Percentiles rank a stretch among this genome's conserved stretches.
phyloP scores from a whole-genome alignment of 2,329 filamentous ascomycete genomes.

The Arthrocladium fulminans region DNA sequence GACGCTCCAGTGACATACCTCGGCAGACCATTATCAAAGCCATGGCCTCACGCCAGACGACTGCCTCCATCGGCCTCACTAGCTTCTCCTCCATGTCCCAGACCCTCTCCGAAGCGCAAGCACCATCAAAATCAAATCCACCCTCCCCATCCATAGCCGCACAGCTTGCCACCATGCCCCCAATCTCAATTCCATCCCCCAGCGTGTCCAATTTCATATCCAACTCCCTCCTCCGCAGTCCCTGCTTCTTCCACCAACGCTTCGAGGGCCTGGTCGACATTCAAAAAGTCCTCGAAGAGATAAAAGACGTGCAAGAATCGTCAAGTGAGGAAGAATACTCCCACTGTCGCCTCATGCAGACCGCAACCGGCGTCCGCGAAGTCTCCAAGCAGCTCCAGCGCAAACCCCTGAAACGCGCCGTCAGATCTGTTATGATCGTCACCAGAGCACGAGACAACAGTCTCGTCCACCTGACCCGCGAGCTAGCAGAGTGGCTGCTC shows the following conservation, averaged over 20 bases:
- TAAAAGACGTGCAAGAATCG: constrained; percentile 41
- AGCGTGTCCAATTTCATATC: constrained; percentile 43
- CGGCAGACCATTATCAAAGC: constrained; percentile 78
- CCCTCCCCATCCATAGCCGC: constrained; percentile 49
- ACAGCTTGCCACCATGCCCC: constrained; percentile 41
- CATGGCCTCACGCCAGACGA: constrained; percentile 54
- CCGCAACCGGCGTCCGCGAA: constrained; percentile 86
- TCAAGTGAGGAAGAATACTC: constrained; percentile 77
- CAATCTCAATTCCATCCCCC: constrained; percentile 36
- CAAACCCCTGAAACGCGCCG: constrained; percentile 81
- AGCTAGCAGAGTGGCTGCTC: constrained; percentile 80
- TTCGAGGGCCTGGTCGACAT: constrained; percentile 96
- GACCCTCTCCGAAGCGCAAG: constrained; percentile 14
- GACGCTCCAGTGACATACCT: constrained; percentile 56
- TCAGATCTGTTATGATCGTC: constrained; percentile 94
- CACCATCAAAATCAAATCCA: constrained; percentile 25
- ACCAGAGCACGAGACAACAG: constrained; percentile 96
- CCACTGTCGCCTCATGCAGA: constrained; percentile 88
- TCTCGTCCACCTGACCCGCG: constrained; percentile 77
- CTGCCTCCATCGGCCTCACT: constrained; percentile 21
- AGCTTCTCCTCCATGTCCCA: constrained; percentile 10
- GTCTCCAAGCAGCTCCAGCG: constrained; percentile 92
- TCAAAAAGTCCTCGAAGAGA: constrained; percentile 88
- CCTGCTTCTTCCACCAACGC: constrained; percentile 94
- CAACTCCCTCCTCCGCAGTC: constrained; percentile 67